Conservation (phyloP, 345 rosid genomes). For the Erysimum cheiranthoides region DNA sequence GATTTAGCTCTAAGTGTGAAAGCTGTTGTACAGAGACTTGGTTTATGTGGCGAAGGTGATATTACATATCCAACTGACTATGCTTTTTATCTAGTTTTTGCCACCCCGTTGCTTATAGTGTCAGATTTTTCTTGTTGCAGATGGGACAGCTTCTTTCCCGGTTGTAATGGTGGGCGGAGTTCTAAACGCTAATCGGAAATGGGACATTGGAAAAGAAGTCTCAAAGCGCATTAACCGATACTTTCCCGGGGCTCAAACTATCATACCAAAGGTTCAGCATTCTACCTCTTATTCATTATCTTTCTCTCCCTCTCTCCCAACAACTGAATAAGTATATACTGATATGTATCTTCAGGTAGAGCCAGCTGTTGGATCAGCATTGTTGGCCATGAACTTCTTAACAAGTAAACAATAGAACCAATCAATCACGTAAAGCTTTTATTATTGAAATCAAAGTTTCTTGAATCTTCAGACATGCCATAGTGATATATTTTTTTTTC, state of each 20-base stretch:
- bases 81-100: background rate
- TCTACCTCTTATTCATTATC: constrained; percentile 3
- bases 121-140: constrained; percentile 40
- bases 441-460: background rate
- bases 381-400: constrained; percentile 56
- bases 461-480: constrained; percentile 28
- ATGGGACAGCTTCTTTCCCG: constrained; percentile 56
- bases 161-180: constrained; percentile 72
- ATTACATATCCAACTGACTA: constrained; percentile 10
- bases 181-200: constrained; percentile 55
- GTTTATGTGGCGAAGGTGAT: constrained; percentile 61
- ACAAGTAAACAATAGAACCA: constrained; percentile 39
- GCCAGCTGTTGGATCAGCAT: constrained; percentile 70
- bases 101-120: constrained; percentile 4
- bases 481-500: constrained; percentile 16
- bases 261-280: constrained; percentile 57
- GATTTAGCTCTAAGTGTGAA: constrained; percentile 63
- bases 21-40: constrained; percentile 65
- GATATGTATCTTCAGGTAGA: constrained; percentile 53
- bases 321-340: constrained; percentile 6
- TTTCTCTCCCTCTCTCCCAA: background rate
- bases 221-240: constrained; percentile 48
- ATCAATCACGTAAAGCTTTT: background rate
- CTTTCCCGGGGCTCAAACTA: constrained; percentile 55
- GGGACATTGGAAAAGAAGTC: constrained; percentile 68